Evolutionary conservation across 2,329 filamentous ascomycete genomes (phyloP), one percentile per base, ranked within the genome.

Genomic region (Sporothrix globosa): DNA sequence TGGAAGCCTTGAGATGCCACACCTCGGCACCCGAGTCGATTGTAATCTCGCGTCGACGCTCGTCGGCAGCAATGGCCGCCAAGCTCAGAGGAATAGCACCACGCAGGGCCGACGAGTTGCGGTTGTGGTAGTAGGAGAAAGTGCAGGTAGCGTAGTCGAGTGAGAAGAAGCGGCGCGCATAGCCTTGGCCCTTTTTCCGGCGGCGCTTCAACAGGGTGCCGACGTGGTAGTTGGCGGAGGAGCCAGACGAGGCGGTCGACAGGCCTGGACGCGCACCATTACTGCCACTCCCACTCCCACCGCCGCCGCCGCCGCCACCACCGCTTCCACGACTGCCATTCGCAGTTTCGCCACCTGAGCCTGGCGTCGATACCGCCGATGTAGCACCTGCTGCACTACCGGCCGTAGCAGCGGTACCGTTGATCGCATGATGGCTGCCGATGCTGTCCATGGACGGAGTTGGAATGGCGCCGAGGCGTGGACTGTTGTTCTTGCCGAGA

Each of bases 21-120:
- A 99, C 89, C 80, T 99, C 96, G 2, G 96, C 94, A 0, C 96
- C 96, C 0, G 96, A 98, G 78, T 99, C 96, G 70, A 99, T 96
- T 54, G 91, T 97, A 68, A 99, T 97, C 79, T 98, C 95, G 73
- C 93, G 88, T 50, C 92, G 89, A 76, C 92, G 89, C 78, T 96
- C 92, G 77, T 97, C 94, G 9, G 93, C 93, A 3, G 94, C 92
- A 71, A 99, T 91, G 4, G 93, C 96, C 19, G 96, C 96, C 67
- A 99, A 82, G 34, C 93, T 96, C 10, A 99, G 85, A 0, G 96
- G 96, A 67, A 99, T 96, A 9, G 96, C 93, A 21, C 96, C 96
- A 72, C 96, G 89, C 56, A 99, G 84, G 0, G 95, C 93, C 6
- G 95, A 96, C 5, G 95, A 97, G 77, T 96, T 95, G 60, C 93